These are phyloP conservation scores for Fomes fomentarius DNA, from an alignment of 1,284 basidiomycete genomes.

Conservation along the genomic window DNA sequence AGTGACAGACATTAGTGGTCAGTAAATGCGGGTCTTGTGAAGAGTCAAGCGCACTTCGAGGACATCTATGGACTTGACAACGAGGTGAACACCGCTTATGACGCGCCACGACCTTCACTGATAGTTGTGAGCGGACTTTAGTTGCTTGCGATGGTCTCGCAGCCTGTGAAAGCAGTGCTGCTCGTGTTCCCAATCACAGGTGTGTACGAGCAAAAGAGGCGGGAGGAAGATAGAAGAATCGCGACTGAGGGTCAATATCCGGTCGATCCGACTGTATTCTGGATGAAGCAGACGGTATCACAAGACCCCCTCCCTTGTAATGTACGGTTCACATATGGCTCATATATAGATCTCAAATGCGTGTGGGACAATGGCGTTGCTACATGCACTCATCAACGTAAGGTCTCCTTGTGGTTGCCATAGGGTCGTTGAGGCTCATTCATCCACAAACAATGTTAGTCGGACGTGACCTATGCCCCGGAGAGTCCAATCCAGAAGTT, in stretches of 20 bases:
- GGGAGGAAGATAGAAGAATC: constrained; percentile 60
- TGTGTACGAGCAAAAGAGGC: constrained; percentile 50
- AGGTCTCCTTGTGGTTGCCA: constrained; percentile 26
- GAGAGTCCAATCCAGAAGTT: constrained; percentile 65
- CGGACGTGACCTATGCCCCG: constrained; percentile 56
- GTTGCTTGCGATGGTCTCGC: constrained; percentile 69
- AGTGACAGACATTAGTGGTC: constrained; percentile 73
- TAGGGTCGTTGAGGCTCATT: not conserved
- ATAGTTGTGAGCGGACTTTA: constrained; percentile 32
- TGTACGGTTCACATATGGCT: not conserved
- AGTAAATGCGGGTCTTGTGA: constrained; percentile 68
- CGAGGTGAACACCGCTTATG: constrained; percentile 46
- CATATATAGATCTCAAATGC: constrained; percentile 80
- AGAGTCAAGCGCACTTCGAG: constrained; percentile 61
- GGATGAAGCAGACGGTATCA: constrained; percentile 78
- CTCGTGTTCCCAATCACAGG: constrained; percentile 80
- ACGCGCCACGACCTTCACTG: not conserved
- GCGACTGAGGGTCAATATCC: constrained; percentile 48
- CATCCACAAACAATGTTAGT: constrained; percentile 42
- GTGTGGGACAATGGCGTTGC: constrained; percentile 87
- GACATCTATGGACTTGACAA: constrained; percentile 85
- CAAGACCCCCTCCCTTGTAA: no score
- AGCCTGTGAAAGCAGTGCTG: constrained; percentile 80
- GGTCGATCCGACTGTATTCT: constrained; percentile 66
- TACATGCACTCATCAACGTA: constrained; percentile 82